Conservation (phyloP, 2,329 filamentous ascomycete genomes). For the Fusarium sp. region DNA sequence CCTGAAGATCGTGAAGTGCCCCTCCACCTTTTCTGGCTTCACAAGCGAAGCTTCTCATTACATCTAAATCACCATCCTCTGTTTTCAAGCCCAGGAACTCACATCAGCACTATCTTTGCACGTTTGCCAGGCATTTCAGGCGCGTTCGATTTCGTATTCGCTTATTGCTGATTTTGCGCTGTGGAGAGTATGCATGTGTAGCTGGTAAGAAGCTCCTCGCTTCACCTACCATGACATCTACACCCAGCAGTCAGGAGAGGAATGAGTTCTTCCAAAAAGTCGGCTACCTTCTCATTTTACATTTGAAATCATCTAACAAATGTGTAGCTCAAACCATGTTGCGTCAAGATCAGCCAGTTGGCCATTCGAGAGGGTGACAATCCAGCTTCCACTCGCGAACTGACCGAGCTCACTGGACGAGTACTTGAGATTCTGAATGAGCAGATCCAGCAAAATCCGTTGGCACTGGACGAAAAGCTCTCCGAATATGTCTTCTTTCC, state of each 20-base stretch:
- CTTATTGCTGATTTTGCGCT: conserved; percentile 11
- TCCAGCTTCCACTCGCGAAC: conserved; percentile 51
- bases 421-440: conserved; percentile 57
- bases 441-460: conserved; percentile 54
- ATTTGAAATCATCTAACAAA: conserved; percentile 5
- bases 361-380: conserved; percentile 58
- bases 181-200: conserved; percentile 39
- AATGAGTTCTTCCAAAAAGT: conserved; percentile 48
- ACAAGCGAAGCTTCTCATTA: background rate
- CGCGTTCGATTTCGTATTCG: conserved; percentile 32
- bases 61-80: conserved; percentile 1
- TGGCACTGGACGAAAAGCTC: conserved; percentile 76
- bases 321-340: conserved; percentile 67
- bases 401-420: conserved; percentile 56
- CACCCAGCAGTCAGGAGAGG: conserved; percentile 36
- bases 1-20: conserved; percentile 6
- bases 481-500: conserved; percentile 97
- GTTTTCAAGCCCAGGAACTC: background rate
- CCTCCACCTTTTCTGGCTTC: conserved; percentile 30
- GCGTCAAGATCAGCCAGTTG: conserved; percentile 66
- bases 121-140: background rate
- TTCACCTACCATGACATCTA: conserved; percentile 42
- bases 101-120: background rate
- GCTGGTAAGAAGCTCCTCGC: conserved; percentile 28
- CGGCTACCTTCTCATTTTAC: background rate